These are phyloP conservation scores for Tulasnella sp. DNA, from an alignment of 768 basidiomycete species.

Conservation along the genomic window DNA sequence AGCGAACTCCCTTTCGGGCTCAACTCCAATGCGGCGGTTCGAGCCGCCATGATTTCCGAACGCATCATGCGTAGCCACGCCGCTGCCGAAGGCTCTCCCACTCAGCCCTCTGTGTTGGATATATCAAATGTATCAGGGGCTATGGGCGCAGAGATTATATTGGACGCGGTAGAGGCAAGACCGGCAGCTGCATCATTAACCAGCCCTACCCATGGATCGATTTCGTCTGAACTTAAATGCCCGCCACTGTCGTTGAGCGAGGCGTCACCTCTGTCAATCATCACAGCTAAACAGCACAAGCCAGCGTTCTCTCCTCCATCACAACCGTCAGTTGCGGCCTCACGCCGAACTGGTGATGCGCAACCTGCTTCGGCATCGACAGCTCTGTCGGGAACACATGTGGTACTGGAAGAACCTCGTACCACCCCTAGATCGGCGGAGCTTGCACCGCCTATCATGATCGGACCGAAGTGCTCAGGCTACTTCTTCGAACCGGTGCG, in stretches of 20 bases:
- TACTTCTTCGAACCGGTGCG: constrained; percentile 94
- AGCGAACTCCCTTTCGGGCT: background rate
- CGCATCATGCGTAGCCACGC: background rate
- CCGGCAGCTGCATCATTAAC: background rate
- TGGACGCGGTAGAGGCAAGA: background rate
- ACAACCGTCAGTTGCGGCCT: background rate
- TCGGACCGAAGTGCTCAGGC: constrained; percentile 80
- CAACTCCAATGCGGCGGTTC: background rate
- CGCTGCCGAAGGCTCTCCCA: background rate
- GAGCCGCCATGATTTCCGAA: constrained; percentile 5
- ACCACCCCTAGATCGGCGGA: background rate
- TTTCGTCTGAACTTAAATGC: constrained; percentile 13
- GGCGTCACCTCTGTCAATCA: background rate
- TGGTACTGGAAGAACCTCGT: background rate
- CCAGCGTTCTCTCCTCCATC: constrained; percentile 1
- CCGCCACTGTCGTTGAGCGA: background rate
- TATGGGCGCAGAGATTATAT: background rate
- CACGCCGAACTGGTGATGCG: constrained; percentile 1
- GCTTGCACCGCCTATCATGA: constrained; percentile 29
- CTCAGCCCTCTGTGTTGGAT: background rate
- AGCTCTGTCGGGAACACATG: background rate
- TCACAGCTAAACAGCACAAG: background rate
- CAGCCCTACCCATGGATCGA: constrained; percentile 22
- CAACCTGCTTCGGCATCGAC: background rate
- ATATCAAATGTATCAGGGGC: background rate